Evolutionary conservation across 2,329 filamentous ascomycete genomes (phyloP).

Genomic region (Hortaea sp.): DNA sequence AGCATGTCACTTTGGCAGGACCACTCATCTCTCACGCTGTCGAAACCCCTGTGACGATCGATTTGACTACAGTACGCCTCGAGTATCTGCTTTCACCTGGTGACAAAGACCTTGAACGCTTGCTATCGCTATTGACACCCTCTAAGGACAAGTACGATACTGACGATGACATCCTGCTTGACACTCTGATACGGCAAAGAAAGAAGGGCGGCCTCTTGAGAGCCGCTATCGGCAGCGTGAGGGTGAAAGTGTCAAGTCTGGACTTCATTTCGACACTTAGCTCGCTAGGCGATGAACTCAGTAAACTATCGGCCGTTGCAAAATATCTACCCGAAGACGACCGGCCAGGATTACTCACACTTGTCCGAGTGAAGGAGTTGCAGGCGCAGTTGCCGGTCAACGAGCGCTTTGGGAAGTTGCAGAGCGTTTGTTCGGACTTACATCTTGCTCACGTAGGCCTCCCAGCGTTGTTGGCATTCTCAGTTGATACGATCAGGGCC

Average conservation of each 20-base stretch:
- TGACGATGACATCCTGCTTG: slow-evolving; percentile 89
- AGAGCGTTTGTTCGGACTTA: slow-evolving; percentile 49
- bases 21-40: slow-evolving; percentile 43
- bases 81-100: slow-evolving; percentile 66
- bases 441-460: slow-evolving; percentile 75
- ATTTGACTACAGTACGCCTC: slow-evolving; percentile 43
- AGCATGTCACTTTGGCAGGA: slow-evolving; percentile 62
- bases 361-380: slow-evolving; percentile 57
- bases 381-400: slow-evolving; percentile 55
- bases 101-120: slow-evolving; percentile 67
- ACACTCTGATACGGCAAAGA: slow-evolving; percentile 77
- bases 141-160: slow-evolving; percentile 83
- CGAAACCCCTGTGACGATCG: slow-evolving; percentile 19
- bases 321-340: slow-evolving; percentile 97
- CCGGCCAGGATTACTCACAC: slow-evolving; percentile 71
- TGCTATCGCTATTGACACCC: slow-evolving; percentile 79
- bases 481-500: slow-evolving; percentile 60
- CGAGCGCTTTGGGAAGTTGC: slow-evolving; percentile 55
- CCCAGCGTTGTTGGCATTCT: slow-evolving; percentile 72
- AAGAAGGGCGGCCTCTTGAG: slow-evolving; percentile 77
- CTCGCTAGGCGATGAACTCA: slow-evolving; percentile 65
- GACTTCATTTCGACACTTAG: slow-evolving; percentile 58
- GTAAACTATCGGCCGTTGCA: slow-evolving; percentile 73
- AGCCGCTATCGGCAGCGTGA: slow-evolving; percentile 54
- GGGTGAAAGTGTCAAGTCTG: slow-evolving; percentile 52